These are phyloP conservation scores for Didymella sp. DNA, from an alignment of 2,329 filamentous ascomycete species.

Conservation along the genomic window DNA sequence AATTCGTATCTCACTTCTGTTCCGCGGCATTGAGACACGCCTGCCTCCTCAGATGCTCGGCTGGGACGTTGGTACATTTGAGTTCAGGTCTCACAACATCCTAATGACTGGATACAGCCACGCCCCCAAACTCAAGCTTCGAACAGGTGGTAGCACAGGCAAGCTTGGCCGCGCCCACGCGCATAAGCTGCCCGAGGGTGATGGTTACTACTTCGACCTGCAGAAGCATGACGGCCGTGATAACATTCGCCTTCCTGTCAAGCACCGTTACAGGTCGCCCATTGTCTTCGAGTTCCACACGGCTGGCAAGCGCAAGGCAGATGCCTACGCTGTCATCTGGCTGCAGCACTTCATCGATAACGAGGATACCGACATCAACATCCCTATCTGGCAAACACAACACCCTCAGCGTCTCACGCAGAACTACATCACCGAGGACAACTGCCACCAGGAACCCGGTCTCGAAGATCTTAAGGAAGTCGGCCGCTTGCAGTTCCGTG, in stretches of 20 bases:
- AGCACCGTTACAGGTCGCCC: conserved; percentile 87
- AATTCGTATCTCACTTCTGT: conserved; percentile 84
- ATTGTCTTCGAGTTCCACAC: conserved; percentile 86
- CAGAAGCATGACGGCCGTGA: conserved; percentile 58
- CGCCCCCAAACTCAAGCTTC: conserved; percentile 72
- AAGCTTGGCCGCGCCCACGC: conserved; percentile 71
- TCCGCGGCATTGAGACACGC: conserved; percentile 85
- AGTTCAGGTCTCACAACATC: conserved; percentile 78
- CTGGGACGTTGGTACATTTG: conserved; percentile 95
- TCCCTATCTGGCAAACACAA: conserved; percentile 90
- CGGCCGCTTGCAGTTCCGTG: conserved; percentile 80
- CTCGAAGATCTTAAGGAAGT: conserved; percentile 78
- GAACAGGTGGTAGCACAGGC: conserved; percentile 84
- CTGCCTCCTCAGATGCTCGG: conserved; percentile 86
- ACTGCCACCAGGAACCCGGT: conserved; percentile 72
- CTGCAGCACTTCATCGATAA: conserved; percentile 83
- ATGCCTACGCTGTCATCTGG: conserved; percentile 84
- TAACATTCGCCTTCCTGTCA: conserved; percentile 80
- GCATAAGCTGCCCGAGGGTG: conserved; percentile 63
- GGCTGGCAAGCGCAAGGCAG: conserved; percentile 70
- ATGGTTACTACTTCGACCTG: conserved; percentile 67
- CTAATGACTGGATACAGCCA: conserved; percentile 68
- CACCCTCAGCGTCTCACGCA: conserved; percentile 79
- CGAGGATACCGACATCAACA: conserved; percentile 75
- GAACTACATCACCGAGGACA: conserved; percentile 87